Evolutionary conservation across 2,329 filamentous ascomycete species (phyloP).

Genomic region (Diaporthe sp.): DNA sequence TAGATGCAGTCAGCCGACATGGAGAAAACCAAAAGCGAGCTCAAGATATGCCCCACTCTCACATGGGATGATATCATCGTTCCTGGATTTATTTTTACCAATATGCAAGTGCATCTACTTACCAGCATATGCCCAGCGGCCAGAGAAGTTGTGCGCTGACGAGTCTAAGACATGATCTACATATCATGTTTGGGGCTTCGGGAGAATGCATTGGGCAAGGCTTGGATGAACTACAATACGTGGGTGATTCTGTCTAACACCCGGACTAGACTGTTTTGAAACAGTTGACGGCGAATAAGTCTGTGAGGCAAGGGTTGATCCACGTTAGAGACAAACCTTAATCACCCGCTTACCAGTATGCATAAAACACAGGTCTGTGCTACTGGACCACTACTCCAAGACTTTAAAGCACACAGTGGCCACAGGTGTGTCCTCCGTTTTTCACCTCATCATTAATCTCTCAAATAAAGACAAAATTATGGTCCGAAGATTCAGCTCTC

Average conservation of each 20-base stretch:
- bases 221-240: conserved; percentile 25
- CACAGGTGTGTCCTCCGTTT: background rate
- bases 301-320: conserved; percentile 19
- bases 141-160: background rate
- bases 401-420: conserved; percentile 14
- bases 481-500: conserved; percentile 17
- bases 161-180: background rate
- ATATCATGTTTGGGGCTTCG: background rate
- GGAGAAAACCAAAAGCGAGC: background rate
- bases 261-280: conserved; percentile 20
- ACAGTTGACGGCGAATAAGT: conserved; percentile 15
- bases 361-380: conserved; percentile 30
- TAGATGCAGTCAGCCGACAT: accelerated
- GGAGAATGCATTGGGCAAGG: conserved; percentile 3
- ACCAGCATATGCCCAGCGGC: background rate
- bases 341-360: background rate
- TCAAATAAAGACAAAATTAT: background rate
- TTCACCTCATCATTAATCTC: background rate
- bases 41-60: background rate
- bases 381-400: background rate
- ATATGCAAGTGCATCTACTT: background rate
- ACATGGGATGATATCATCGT: background rate
- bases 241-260: background rate
- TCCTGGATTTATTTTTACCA: background rate
- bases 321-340: conserved; percentile 32